Base-by-base conservation (phyloP, 805 yeast species). In the Candida ponderosae region DNA sequence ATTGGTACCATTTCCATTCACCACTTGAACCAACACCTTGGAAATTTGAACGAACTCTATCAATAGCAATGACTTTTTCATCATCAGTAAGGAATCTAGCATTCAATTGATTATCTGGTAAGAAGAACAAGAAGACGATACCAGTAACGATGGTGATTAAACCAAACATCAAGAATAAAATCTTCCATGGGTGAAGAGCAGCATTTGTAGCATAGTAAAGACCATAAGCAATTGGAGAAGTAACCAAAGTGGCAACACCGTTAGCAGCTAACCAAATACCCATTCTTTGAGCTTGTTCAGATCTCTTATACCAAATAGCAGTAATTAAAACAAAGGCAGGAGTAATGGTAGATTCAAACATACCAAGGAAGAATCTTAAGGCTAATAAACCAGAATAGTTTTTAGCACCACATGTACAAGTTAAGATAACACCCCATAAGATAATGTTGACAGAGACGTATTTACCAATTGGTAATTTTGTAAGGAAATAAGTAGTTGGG, bases 91-190 rank as follows among this genome's bases (percentile, higher is more conserved):
- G 42, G 39, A 62, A 62, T 29, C 51, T 47, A 16, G 65, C 65
- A 18, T 47, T 48, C 7, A 52, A 49, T 10, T 63, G 63, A 29
- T 49, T 66, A 40, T 61, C 63, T 17, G 70, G 70, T n/a, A 66
- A 40, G 32, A 56, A 43, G 34, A 59, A 46, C 35, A 54, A 55
- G 4, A 61, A 51, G 15, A 54, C 21, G 15, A 56, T 40, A 2
- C 62, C 62, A 36, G 59, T 55, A 6, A 54, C 57, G 34, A 66
- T 44, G 9, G 73, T 65, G 18, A 64, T 43, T 6, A 57, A 39
- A 4, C 74, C 71, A 29, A 43, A 40, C 15, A 51, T 43, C 21
- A 51, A 21, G 36, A 48, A 51, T 29, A 48, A 40, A 33, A 45
- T 26, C 31, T 48, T 47, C 60, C 60, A 55, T 23, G 58, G 50